phyloP scores from a whole-genome alignment of 768 basidiomycete species.

The Clitopilus hobsonii region DNA sequence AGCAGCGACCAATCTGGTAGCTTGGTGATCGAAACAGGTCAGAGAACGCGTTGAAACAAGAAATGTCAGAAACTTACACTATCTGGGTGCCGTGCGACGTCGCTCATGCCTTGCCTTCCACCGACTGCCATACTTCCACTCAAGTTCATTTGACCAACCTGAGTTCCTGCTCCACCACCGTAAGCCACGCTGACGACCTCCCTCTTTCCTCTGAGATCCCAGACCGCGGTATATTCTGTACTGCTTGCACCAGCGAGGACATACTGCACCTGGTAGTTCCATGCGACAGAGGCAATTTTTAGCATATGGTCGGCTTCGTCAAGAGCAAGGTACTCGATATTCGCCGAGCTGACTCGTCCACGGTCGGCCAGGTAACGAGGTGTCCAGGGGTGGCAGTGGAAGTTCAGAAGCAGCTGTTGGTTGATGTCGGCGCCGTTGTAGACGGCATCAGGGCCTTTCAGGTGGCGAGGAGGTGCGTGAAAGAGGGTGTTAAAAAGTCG shows the following conservation, averaged over 20 bases:
- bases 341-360: no score
- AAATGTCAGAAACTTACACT: conserved; percentile 53
- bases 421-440: no score
- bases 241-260: conserved; percentile 92
- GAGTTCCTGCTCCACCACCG: conserved; percentile 77
- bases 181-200: conserved; percentile 92
- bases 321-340: no score
- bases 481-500: no score
- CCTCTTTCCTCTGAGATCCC: conserved; percentile 91
- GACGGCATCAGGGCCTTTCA: no score
- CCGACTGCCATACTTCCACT: conserved; percentile 67
- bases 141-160: conserved; percentile 53
- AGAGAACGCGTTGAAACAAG: conserved; percentile 7
- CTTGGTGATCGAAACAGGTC: conserved; percentile 39
- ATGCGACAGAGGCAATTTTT: conserved; percentile 90
- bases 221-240: conserved; percentile 94
- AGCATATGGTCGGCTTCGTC: no score
- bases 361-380: no score
- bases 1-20: conserved; percentile 91
- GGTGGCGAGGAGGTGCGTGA: no score
- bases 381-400: no score
- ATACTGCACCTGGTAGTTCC: conserved; percentile 94
- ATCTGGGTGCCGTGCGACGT: conserved; percentile 97
- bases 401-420: no score
- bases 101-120: conserved; percentile 92